These are phyloP conservation scores for Penicillium chermesinum DNA, from an alignment of 495 filamentous ascomycete species.

Conservation along the genomic window DNA sequence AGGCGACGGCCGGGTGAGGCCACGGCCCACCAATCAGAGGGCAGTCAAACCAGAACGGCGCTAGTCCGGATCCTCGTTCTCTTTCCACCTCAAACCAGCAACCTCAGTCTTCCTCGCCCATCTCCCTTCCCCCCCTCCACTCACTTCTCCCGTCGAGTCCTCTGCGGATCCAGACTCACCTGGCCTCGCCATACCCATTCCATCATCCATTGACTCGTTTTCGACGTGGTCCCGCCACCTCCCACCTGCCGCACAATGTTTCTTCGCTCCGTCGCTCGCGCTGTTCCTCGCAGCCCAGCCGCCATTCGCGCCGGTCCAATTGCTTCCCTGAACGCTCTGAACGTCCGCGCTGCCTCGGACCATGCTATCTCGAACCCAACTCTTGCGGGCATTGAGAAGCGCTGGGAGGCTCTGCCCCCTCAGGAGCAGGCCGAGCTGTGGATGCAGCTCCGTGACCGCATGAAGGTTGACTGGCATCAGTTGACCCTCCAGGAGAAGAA, in stretches of 20 bases:
- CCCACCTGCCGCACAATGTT: conserved; percentile 44
- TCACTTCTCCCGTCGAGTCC: conserved; percentile 25
- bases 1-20: conserved; percentile 14
- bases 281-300: conserved; percentile 43
- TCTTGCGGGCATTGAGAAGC: conserved; percentile 96
- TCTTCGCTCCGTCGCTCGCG: conserved; percentile 42
- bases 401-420: conserved; percentile 94
- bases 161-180: conserved; percentile 21
- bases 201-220: conserved; percentile 27
- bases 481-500: conserved; percentile 96
- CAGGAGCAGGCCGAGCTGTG: conserved; percentile 98
- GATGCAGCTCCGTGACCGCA: conserved; percentile 95
- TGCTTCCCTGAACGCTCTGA: conserved; percentile 42
- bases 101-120: conserved; percentile 31
- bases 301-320: conserved; percentile 39
- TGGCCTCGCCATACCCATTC: conserved; percentile 16
- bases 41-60: conserved; percentile 33
- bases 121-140: conserved; percentile 34
- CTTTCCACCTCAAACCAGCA: conserved; percentile 45
- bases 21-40: conserved; percentile 31
- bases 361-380: conserved; percentile 98
- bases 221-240: conserved; percentile 30
- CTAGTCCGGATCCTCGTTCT: conserved; percentile 38
- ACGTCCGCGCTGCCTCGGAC: conserved; percentile 61
- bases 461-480: conserved; percentile 95